Evolutionary conservation across 2,329 filamentous ascomycete genomes (phyloP).

Genomic region (Cladorrhinum sp.): DNA sequence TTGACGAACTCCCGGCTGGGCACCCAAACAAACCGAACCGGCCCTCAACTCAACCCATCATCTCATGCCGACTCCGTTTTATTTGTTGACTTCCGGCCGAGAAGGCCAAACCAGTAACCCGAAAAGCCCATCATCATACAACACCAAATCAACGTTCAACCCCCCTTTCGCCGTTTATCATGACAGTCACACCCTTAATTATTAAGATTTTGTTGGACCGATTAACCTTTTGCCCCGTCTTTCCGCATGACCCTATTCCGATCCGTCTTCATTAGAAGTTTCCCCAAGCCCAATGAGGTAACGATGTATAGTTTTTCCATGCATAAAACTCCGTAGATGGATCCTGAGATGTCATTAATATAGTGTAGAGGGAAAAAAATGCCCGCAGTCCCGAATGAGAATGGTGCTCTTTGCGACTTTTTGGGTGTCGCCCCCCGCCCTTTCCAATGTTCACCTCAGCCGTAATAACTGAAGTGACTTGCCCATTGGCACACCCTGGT

Average conservation of each 20-base stretch:
- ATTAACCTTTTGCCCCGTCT: slow-evolving; percentile 8
- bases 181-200: neutral
- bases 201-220: slow-evolving; percentile 1
- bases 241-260: slow-evolving; percentile 6
- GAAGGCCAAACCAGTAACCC: neutral
- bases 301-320: slow-evolving; percentile 18
- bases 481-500: neutral
- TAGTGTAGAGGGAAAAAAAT: slow-evolving; percentile 17
- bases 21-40: slow-evolving; percentile 1
- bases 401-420: neutral
- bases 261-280: slow-evolving; percentile 21
- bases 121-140: slow-evolving; percentile 1
- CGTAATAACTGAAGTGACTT: neutral
- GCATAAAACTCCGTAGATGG: slow-evolving; percentile 27
- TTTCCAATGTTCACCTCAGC: neutral
- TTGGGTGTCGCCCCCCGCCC: neutral
- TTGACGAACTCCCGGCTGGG: neutral
- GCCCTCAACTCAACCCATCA: neutral
- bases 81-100: neutral
- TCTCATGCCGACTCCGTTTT: neutral
- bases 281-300: slow-evolving; percentile 13
- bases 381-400: slow-evolving; percentile 10
- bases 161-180: neutral
- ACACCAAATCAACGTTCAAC: neutral
- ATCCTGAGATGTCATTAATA: slow-evolving; percentile 26